Evolutionary conservation across 2,329 filamentous ascomycete species (phyloP).

Genomic region (Clonostachys sp.): DNA sequence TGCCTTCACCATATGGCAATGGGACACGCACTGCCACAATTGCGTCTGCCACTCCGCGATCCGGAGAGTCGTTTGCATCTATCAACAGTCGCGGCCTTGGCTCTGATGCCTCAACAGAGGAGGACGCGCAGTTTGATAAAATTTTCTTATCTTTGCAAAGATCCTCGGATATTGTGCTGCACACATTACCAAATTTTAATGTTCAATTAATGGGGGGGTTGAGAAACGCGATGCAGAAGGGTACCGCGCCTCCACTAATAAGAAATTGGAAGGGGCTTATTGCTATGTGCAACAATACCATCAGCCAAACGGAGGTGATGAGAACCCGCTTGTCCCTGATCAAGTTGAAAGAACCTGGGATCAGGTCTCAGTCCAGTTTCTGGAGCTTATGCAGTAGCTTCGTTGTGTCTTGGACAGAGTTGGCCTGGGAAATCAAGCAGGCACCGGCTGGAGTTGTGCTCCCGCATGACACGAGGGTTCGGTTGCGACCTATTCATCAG

Average conservation of each 20-base stretch:
- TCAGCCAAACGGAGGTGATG: slow-evolving; percentile 70
- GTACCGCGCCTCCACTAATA: slow-evolving; percentile 53
- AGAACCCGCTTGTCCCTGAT: slow-evolving; percentile 71
- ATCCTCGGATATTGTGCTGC: slow-evolving; percentile 69
- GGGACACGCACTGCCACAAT: slow-evolving; percentile 45
- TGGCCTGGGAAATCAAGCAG: slow-evolving; percentile 56
- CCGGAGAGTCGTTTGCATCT: slow-evolving; percentile 73
- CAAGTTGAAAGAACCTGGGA: slow-evolving; percentile 78
- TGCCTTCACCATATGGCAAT: slow-evolving; percentile 41
- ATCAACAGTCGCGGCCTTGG: slow-evolving; percentile 38
- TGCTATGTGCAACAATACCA: slow-evolving; percentile 63
- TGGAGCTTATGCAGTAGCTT: slow-evolving; percentile 73
- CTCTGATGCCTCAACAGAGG: slow-evolving; percentile 60
- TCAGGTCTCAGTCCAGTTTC: slow-evolving; percentile 58
- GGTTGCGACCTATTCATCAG: slow-evolving; percentile 77
- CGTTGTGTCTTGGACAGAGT: slow-evolving; percentile 64
- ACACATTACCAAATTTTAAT: slow-evolving; percentile 65
- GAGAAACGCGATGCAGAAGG: slow-evolving; percentile 56
- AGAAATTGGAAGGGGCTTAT: slow-evolving; percentile 68
- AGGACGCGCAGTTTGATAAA: slow-evolving; percentile 76
- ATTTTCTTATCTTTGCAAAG: slow-evolving; percentile 74
- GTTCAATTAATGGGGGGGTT: slow-evolving; percentile 61
- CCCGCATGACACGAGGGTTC: slow-evolving; percentile 63
- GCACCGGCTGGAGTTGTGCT: slow-evolving; percentile 46
- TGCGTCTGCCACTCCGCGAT: slow-evolving; percentile 68